Conservation (phyloP, 352 stramenopile genomes). For the Elongisporangium prolatum region DNA sequence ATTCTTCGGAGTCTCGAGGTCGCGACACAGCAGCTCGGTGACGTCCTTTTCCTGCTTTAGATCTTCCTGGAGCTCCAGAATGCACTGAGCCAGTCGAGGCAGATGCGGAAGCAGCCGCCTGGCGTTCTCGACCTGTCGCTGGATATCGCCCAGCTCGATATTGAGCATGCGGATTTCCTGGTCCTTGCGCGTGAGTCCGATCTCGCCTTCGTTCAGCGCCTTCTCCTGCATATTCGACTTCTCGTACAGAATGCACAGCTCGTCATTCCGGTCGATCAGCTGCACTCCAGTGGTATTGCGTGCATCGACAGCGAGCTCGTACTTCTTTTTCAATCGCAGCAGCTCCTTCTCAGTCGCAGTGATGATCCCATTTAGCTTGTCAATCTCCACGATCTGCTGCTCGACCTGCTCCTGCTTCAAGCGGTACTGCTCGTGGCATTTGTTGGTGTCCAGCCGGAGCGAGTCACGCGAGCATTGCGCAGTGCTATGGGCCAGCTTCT, state of each 20-base stretch:
- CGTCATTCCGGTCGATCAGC: conserved; percentile 94
- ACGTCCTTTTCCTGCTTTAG: conserved; percentile 83
- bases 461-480: conserved; percentile 88
- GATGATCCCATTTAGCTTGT: conserved; percentile 94
- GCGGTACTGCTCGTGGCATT: conserved; percentile 85
- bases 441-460: conserved; percentile 89
- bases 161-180: conserved; percentile 76
- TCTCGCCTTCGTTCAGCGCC: conserved; percentile 74
- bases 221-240: conserved; percentile 89
- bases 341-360: conserved; percentile 89
- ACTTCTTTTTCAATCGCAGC: conserved; percentile 90
- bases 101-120: conserved; percentile 70
- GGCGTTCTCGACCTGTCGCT: conserved; percentile 71
- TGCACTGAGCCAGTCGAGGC: conserved; percentile 74
- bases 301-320: conserved; percentile 84
- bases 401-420: conserved; percentile 90
- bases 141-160: conserved; percentile 65
- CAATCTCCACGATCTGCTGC: conserved; percentile 94
- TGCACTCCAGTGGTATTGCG: conserved; percentile 89
- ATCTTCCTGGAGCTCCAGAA: conserved; percentile 78
- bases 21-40: conserved; percentile 85
- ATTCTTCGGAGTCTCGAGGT: conserved; percentile 91
- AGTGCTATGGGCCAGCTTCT: conserved; percentile 79
- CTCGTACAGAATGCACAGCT: conserved; percentile 94
- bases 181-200: conserved; percentile 77